Percentiles rank a stretch among this genome's conserved stretches.
Evolutionary conservation across 2,329 filamentous ascomycete genomes (phyloP).

Genomic region (Endocalyx cinctus): DNA sequence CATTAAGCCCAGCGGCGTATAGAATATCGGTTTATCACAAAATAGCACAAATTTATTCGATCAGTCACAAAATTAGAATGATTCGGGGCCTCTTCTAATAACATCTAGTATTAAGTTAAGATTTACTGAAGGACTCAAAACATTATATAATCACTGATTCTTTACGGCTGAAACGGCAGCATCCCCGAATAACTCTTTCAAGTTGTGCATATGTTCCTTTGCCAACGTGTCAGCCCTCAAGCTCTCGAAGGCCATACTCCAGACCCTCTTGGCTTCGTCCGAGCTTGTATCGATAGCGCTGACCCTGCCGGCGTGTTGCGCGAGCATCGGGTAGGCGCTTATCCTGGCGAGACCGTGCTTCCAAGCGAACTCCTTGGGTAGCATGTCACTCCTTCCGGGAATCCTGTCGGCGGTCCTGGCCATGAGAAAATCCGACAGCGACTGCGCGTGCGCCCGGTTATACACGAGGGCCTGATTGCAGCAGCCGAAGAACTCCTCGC

Average conservation of each 20-base stretch:
- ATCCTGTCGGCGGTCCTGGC: conserved; percentile 10
- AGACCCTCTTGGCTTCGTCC: conserved; percentile 24
- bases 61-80: too few relatives aligned
- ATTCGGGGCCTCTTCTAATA: too few relatives aligned
- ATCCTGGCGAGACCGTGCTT: conserved; percentile 23
- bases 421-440: conserved; percentile 19
- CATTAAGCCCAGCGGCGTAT: too few relatives aligned
- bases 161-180: too few relatives aligned
- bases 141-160: too few relatives aligned
- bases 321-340: conserved; percentile 29
- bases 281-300: conserved; percentile 25
- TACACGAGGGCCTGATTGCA: conserved; percentile 28
- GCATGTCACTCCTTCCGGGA: conserved; percentile 25
- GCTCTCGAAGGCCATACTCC: conserved; percentile 28
- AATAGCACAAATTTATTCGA: too few relatives aligned
- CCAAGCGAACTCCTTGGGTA: conserved; percentile 25
- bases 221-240: conserved; percentile 17
- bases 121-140: too few relatives aligned
- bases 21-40: too few relatives aligned
- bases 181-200: conserved; percentile 15
- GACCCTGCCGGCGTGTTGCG: conserved; percentile 24
- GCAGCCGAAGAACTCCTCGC: conserved; percentile 27
- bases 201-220: conserved; percentile 15
- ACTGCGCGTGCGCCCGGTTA: conserved; percentile 20
- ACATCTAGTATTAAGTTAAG: too few relatives aligned